Evolutionary conservation across 2,329 filamentous ascomycete species (phyloP).

Genomic region (Apiospora saccharicola): DNA sequence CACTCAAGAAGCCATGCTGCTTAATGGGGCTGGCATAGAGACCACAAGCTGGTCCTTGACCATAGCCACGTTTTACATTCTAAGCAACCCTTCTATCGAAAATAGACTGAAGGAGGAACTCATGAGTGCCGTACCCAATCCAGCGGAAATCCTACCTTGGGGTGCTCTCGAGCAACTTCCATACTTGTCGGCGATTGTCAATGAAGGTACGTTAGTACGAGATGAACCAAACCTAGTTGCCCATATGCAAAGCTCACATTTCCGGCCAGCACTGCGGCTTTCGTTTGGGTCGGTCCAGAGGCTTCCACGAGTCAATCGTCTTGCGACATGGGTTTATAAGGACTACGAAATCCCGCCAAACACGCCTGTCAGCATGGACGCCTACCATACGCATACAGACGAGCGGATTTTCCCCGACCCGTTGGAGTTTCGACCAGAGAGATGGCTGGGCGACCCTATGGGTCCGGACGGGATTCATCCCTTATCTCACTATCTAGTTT

Average conservation of each 20-base stretch:
- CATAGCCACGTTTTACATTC: too few relatives aligned
- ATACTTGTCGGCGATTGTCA: slow-evolving; percentile 39
- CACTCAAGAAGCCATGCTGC: too few relatives aligned
- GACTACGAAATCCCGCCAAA: slow-evolving; percentile 31
- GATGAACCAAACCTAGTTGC: too few relatives aligned
- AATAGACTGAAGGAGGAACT: too few relatives aligned
- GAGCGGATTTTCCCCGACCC: slow-evolving; percentile 30
- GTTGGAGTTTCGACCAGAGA: slow-evolving; percentile 31
- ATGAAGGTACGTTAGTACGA: slow-evolving; percentile 34
- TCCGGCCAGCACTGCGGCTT: too few relatives aligned
- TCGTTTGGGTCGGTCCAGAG: slow-evolving; percentile 29
- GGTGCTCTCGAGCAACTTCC: slow-evolving; percentile 27
- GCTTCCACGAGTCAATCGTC: slow-evolving; percentile 31
- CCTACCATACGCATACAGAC: slow-evolving; percentile 36
- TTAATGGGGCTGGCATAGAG: too few relatives aligned
- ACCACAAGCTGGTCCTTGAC: too few relatives aligned
- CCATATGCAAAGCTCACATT: slow-evolving; percentile 7
- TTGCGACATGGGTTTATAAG: slow-evolving; percentile 26
- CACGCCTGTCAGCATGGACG: slow-evolving; percentile 31
- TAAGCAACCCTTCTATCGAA: too few relatives aligned
- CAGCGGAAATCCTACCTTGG: too few relatives aligned
- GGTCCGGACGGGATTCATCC: slow-evolving; percentile 29
- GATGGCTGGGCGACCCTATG: slow-evolving; percentile 34
- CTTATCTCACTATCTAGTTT: slow-evolving; percentile 33
- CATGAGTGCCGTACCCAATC: too few relatives aligned